These are phyloP conservation scores for Brassica balearica DNA, from an alignment of 441 rosid species.

Conservation along the genomic window DNA sequence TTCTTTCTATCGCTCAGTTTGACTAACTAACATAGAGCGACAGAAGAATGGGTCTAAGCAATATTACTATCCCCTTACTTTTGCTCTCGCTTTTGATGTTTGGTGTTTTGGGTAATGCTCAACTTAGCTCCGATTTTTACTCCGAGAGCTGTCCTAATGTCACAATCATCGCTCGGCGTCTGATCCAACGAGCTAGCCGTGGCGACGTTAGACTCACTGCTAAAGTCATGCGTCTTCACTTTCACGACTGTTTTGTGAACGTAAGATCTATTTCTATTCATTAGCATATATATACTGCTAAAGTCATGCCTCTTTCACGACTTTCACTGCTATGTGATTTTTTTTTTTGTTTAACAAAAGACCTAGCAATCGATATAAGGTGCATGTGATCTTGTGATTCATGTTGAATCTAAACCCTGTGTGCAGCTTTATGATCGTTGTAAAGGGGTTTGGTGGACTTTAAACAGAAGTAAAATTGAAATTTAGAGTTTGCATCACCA, in stretches of 20 bases:
- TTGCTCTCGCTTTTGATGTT: constrained; percentile 18
- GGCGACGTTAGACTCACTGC: constrained; percentile 68
- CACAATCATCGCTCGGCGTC: constrained; percentile 29
- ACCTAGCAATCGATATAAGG: background rate
- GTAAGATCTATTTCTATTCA: constrained; percentile 40
- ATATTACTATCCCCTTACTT: constrained; percentile 11
- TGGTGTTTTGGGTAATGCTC: constrained; percentile 37
- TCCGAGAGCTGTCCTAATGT: constrained; percentile 58
- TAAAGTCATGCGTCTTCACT: constrained; percentile 76
- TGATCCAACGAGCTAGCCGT: constrained; percentile 51
- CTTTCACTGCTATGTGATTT: background rate
- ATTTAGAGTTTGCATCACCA: background rate
- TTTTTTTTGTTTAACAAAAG: background rate
- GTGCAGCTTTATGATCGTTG: constrained; percentile 4
- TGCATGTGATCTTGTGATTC: background rate
- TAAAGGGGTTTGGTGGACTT: background rate
- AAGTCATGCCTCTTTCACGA: no score
- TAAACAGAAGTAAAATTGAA: background rate
- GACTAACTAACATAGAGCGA: background rate
- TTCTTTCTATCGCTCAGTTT: constrained; percentile 13
- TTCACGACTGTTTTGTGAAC: constrained; percentile 87
- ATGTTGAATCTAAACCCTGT: background rate
- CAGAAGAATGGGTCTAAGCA: constrained; percentile 33
- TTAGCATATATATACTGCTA: background rate
- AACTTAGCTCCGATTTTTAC: constrained; percentile 56